Conservation (phyloP, 345 rosid genomes). For the Trapa bicornis region DNA sequence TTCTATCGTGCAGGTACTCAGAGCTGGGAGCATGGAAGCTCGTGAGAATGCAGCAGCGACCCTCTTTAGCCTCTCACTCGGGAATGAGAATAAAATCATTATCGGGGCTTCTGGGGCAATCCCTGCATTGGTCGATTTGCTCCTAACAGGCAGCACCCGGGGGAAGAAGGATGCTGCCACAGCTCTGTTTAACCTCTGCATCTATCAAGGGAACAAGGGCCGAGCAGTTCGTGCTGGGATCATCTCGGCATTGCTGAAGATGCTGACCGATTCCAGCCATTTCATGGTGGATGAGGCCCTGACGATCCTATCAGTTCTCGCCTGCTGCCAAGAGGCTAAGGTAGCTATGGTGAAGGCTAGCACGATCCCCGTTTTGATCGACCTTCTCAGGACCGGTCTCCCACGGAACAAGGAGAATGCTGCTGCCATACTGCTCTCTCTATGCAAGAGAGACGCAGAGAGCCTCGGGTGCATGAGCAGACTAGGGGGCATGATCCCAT, state of each 20-base stretch:
- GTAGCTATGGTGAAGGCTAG: constrained; percentile 50
- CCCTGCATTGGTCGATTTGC: constrained; percentile 62
- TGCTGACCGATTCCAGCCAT: constrained; percentile 53
- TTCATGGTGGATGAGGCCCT: constrained; percentile 71
- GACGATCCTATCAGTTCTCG: constrained; percentile 66
- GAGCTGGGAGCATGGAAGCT: constrained; percentile 81
- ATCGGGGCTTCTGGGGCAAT: constrained; percentile 89
- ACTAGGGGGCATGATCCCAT: constrained; percentile 73
- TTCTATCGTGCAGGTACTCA: constrained; percentile 70
- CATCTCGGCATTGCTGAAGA: constrained; percentile 45
- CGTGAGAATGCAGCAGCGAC: constrained; percentile 94
- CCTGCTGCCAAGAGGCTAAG: constrained; percentile 67
- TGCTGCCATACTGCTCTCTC: constrained; percentile 59
- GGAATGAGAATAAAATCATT: constrained; percentile 80
- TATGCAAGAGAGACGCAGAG: constrained; percentile 78
- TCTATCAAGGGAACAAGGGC: constrained; percentile 76
- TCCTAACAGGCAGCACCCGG: constrained; percentile 53
- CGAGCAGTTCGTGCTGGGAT: constrained; percentile 82
- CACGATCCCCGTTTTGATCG: constrained; percentile 50
- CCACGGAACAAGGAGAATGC: constrained; percentile 80
- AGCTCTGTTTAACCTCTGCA: constrained; percentile 80
- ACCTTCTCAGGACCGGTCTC: constrained; percentile 44
- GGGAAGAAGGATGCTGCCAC: constrained; percentile 97
- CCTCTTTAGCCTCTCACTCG: constrained; percentile 77
- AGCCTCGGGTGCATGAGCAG: constrained; percentile 49